A percentile compares a stretch with the other conserved stretches of the same genome.
These are phyloP conservation scores for Coemansia sp. DNA, from an alignment of 192 early-diverging fungal species.

Conservation along the genomic window DNA sequence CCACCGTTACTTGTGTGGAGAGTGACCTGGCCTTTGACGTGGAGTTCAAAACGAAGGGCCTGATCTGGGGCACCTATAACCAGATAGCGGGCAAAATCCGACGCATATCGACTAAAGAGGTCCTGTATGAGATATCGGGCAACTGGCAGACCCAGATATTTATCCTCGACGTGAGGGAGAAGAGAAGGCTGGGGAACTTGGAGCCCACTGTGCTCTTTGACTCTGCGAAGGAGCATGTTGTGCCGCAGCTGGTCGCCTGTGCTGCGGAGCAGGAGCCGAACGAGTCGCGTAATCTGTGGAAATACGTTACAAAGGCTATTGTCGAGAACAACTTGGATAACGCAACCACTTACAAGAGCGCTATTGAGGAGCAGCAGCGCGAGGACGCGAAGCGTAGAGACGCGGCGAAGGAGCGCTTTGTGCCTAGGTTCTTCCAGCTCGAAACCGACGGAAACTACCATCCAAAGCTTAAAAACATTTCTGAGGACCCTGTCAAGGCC, in stretches of 20 bases:
- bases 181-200: not conserved
- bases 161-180: constrained; percentile 30
- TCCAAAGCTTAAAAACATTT: constrained; percentile 39
- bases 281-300: constrained; percentile 85
- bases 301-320: constrained; percentile 72
- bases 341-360: constrained; percentile 70
- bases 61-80: constrained; percentile 70
- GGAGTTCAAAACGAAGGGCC: constrained; percentile 90
- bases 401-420: constrained; percentile 57
- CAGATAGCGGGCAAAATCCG: constrained; percentile 83
- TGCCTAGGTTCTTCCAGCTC: constrained; percentile 68
- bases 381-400: constrained; percentile 60
- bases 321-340: constrained; percentile 64
- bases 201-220: constrained; percentile 74
- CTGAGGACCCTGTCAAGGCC: constrained; percentile 34
- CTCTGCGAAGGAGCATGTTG: constrained; percentile 60
- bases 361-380: constrained; percentile 78
- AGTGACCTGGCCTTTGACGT: constrained; percentile 79
- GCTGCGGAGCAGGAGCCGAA: constrained; percentile 74
- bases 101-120: constrained; percentile 71
- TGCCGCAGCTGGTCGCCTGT: constrained; percentile 70
- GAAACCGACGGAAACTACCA: constrained; percentile 52
- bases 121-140: constrained; percentile 82
- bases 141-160: constrained; percentile 81
- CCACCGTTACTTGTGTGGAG: constrained; percentile 70